Conservation (phyloP, 768 basidiomycete genomes). For the Tephrocybe sp. region DNA sequence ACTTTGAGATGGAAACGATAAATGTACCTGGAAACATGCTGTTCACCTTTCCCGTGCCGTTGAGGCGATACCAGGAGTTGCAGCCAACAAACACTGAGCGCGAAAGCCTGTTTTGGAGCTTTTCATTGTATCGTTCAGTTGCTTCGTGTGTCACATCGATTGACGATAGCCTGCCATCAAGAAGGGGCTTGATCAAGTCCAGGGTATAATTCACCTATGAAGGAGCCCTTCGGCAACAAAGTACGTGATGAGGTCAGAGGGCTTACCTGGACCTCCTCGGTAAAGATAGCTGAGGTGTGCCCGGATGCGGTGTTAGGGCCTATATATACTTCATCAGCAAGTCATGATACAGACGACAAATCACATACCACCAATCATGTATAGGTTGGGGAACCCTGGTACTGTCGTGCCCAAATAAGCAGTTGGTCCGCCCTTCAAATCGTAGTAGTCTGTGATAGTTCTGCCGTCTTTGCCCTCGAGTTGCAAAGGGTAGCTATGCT, state of each 20-base stretch:
- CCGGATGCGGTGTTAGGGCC: conserved; percentile 47
- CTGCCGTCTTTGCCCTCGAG: conserved; percentile 28
- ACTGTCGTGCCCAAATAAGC: conserved; percentile 44
- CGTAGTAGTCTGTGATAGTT: conserved; percentile 40
- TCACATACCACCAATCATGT: conserved; percentile 36
- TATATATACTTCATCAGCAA: conserved; percentile 11
- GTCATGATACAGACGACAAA: background rate
- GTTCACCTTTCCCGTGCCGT: conserved; percentile 34
- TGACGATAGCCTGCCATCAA: conserved; percentile 14
- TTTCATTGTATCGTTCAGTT: conserved; percentile 22
- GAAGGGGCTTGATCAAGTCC: conserved; percentile 22
- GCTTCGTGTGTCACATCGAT: conserved; percentile 19
- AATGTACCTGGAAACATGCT: conserved; percentile 39
- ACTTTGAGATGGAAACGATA: too few relatives aligned
- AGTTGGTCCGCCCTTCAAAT: conserved; percentile 37
- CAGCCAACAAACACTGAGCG: conserved; percentile 30
- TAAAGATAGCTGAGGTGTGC: conserved; percentile 42
- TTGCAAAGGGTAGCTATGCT: conserved; percentile 35
- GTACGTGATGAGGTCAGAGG: background rate
- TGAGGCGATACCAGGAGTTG: conserved; percentile 40
- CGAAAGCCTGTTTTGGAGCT: conserved; percentile 19
- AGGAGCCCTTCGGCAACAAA: background rate
- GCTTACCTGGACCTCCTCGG: conserved; percentile 42
- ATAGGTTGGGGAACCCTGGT: conserved; percentile 50
- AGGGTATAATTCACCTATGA: conserved; percentile 42